Evolutionary conservation across 257 asterid species (phyloP).

Genomic region (Nicotiana tomentosiformis): DNA sequence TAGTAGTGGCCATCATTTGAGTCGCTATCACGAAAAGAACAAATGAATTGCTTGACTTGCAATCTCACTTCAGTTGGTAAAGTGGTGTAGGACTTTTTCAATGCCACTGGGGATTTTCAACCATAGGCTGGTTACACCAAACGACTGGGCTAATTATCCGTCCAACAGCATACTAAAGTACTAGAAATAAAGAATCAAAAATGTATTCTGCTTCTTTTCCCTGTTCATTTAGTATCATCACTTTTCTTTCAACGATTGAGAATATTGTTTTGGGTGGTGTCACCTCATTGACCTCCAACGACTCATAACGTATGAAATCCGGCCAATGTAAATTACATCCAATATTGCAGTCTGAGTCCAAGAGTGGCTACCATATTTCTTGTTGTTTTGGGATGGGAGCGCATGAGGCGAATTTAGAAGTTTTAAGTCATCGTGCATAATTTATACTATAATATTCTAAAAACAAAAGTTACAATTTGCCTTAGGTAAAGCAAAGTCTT

Average conservation of each 20-base stretch:
- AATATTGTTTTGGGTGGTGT: neutral
- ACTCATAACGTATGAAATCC: neutral
- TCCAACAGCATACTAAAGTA: neutral
- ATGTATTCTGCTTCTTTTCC: neutral
- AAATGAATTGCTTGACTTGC: constrained; percentile 3
- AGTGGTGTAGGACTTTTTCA: neutral
- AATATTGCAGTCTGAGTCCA: neutral
- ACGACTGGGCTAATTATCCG: neutral
- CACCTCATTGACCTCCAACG: neutral
- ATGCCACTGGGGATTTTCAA: neutral
- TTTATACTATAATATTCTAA: neutral
- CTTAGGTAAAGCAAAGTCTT: neutral
- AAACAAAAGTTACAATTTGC: neutral
- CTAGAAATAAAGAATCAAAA: neutral
- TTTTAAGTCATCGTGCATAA: neutral
- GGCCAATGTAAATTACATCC: neutral
- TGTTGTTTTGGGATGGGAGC: neutral
- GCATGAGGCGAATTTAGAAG: neutral
- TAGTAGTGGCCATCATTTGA: neutral
- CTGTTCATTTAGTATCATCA: neutral
- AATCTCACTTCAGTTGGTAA: neutral
- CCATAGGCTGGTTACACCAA: neutral
- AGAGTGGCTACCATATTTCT: neutral
- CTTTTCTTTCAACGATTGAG: neutral
- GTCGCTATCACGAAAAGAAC: constrained; percentile 12